Percentiles rank a stretch among this genome's conserved stretches.
These are phyloP conservation scores for Syzygium aromaticum DNA, from an alignment of 345 rosid species.

Conservation along the genomic window DNA sequence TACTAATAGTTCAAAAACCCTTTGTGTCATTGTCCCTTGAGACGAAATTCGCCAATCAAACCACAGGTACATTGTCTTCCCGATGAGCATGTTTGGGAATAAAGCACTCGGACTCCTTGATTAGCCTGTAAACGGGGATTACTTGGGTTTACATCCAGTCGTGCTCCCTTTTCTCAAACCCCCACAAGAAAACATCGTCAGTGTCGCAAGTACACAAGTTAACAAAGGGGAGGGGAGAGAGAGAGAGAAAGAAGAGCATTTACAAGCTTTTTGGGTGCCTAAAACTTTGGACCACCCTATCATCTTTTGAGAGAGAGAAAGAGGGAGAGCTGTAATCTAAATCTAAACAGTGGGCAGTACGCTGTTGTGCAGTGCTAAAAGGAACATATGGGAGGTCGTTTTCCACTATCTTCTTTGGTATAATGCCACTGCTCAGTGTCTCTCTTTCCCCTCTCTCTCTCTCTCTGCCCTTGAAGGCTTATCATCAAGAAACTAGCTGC, in stretches of 20 bases:
- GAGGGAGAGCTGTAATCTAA: not conserved
- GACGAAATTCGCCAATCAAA: not conserved
- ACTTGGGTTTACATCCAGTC: not conserved
- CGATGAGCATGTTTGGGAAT: not conserved
- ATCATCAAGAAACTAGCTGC: not conserved
- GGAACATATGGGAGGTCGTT: not conserved
- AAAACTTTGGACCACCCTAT: not conserved
- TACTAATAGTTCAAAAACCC: not conserved
- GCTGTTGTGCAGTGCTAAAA: not conserved
- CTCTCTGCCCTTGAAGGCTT: not conserved
- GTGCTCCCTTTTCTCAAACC: not conserved
- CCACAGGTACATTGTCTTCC: accelerated
- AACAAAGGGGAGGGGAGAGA: not conserved
- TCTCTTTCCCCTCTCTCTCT: not conserved
- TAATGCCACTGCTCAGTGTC: not conserved
- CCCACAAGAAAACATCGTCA: not conserved
- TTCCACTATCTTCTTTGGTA: not conserved
- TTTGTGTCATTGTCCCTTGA: not conserved
- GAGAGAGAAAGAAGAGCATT: not conserved
- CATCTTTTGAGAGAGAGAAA: not conserved
- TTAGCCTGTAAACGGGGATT: not conserved
- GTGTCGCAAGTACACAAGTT: not conserved
- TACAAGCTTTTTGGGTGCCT: not conserved
- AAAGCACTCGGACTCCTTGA: not conserved
- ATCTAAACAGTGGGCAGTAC: not conserved